Conservation (phyloP, 2,329 filamentous ascomycete species). For the Coniella vitis region DNA sequence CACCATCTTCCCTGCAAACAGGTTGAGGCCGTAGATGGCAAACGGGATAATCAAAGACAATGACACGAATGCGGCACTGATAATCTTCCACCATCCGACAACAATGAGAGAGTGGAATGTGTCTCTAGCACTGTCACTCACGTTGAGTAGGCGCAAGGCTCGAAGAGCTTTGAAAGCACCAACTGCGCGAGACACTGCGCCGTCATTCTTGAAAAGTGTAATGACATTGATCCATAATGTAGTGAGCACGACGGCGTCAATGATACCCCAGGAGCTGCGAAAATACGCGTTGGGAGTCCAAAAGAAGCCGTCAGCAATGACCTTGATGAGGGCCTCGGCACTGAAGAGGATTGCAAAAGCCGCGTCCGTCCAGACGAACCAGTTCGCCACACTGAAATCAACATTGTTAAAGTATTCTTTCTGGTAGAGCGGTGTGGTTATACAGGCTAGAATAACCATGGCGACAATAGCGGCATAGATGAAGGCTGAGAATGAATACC, state of each 20-base stretch:
- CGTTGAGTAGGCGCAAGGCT: conserved; percentile 84
- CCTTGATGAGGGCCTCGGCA: conserved; percentile 80
- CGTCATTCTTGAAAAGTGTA: conserved; percentile 74
- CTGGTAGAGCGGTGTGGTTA: conserved; percentile 92
- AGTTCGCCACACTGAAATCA: conserved; percentile 60
- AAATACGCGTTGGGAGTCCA: conserved; percentile 98
- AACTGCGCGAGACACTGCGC: conserved; percentile 79
- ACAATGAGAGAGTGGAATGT: conserved; percentile 97
- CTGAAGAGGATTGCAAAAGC: conserved; percentile 85
- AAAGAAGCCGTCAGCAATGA: conserved; percentile 90
- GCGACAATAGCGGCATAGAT: conserved; percentile 91
- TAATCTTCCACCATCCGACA: conserved; percentile 86
- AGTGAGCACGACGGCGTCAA: conserved; percentile 83
- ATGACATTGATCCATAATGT: conserved; percentile 94
- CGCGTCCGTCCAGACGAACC: conserved; percentile 93
- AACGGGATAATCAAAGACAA: conserved; percentile 92
- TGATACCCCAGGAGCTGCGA: conserved; percentile 92
- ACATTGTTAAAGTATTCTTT: conserved; percentile 67
- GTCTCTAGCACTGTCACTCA: conserved; percentile 90
- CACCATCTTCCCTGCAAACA: conserved; percentile 79
- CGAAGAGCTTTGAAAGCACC: conserved; percentile 96
- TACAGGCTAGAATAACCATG: conserved; percentile 94
- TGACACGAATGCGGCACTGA: conserved; percentile 89
- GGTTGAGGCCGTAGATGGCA: conserved; percentile 88
- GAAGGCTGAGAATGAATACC: conserved; percentile 90